Evolutionary conservation across 345 rosid genomes (phyloP).

Genomic region (Anastatica hierochuntica): DNA sequence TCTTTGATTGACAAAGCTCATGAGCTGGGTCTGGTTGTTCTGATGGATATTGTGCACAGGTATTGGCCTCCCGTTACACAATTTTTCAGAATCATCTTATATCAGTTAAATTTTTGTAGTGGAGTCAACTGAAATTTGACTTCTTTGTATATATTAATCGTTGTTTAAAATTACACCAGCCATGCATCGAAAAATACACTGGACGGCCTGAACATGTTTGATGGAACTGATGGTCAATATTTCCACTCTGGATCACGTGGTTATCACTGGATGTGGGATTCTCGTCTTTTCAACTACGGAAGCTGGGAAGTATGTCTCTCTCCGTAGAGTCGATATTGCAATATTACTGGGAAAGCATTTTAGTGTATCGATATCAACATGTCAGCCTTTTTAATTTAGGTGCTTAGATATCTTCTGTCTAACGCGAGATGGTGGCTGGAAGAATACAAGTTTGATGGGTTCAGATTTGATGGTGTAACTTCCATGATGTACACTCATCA

Average conservation of each 20-base stretch:
- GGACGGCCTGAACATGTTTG: conserved; percentile 96
- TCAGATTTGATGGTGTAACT: conserved; percentile 97
- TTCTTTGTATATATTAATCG: neutral
- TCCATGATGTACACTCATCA: conserved; percentile 99
- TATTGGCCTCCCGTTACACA: conserved; percentile 20
- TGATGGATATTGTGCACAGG: conserved; percentile 99
- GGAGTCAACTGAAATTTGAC: neutral
- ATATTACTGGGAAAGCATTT: conserved; percentile 1
- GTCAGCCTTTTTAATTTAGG: conserved; percentile 32
- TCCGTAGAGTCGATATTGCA: neutral
- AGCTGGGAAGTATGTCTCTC: conserved; percentile 81
- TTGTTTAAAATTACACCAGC: conserved; percentile 31
- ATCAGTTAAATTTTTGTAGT: neutral
- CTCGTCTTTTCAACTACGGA: conserved; percentile 94
- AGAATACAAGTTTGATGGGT: conserved; percentile 90
- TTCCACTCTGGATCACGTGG: conserved; percentile 85
- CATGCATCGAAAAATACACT: conserved; percentile 86
- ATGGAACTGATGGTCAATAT: conserved; percentile 88
- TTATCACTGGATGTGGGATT: conserved; percentile 98
- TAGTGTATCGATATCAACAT: neutral
- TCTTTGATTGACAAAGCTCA: conserved; percentile 92
- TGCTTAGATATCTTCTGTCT: conserved; percentile 74
- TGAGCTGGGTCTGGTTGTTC: conserved; percentile 87
- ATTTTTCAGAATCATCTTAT: conserved; percentile 1
- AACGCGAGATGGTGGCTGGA: conserved; percentile 99